A percentile compares a stretch with the other conserved stretches of the same genome.
phyloP scores from a whole-genome alignment of 331 rosid species.

The Acacia concinna region DNA sequence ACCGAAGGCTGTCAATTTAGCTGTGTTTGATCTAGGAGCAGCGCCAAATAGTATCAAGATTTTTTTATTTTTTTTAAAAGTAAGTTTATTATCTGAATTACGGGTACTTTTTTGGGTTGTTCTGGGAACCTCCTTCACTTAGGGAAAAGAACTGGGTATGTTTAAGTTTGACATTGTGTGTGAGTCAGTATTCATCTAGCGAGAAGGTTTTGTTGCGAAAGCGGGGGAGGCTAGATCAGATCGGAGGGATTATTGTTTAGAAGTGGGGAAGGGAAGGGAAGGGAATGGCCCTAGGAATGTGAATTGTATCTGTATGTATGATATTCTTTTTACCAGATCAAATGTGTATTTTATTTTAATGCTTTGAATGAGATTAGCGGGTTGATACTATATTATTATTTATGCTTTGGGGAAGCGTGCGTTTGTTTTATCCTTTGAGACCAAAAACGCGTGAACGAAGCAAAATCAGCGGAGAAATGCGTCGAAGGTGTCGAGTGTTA shows the following conservation, averaged over 20 bases:
- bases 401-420: slow-evolving; percentile 12
- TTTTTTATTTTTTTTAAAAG: slow-evolving; percentile 26
- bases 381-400: background rate
- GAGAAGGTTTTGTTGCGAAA: slow-evolving; percentile 30
- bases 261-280: background rate
- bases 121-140: slow-evolving; percentile 30
- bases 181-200: slow-evolving; percentile 4
- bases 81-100: slow-evolving; percentile 20
- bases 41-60: slow-evolving; percentile 27
- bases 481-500: too few relatives aligned
- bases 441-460: slow-evolving; percentile 33
- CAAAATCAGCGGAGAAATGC: background rate
- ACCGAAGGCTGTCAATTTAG: slow-evolving; percentile 26
- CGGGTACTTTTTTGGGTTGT: slow-evolving; percentile 35
- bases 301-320: slow-evolving; percentile 45
- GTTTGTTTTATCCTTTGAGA: background rate
- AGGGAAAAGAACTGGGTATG: slow-evolving; percentile 25
- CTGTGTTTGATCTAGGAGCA: slow-evolving; percentile 33
- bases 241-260: slow-evolving; percentile 4
- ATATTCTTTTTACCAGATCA: slow-evolving; percentile 25
- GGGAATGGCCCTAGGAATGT: slow-evolving; percentile 29
- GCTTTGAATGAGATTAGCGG: slow-evolving; percentile 16
- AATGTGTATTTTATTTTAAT: slow-evolving; percentile 29
- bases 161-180: slow-evolving; percentile 30
- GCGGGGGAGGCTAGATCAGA: slow-evolving; percentile 21